Conservation (phyloP, 2,329 filamentous ascomycete species). For the Cladophialophora bantiana region DNA sequence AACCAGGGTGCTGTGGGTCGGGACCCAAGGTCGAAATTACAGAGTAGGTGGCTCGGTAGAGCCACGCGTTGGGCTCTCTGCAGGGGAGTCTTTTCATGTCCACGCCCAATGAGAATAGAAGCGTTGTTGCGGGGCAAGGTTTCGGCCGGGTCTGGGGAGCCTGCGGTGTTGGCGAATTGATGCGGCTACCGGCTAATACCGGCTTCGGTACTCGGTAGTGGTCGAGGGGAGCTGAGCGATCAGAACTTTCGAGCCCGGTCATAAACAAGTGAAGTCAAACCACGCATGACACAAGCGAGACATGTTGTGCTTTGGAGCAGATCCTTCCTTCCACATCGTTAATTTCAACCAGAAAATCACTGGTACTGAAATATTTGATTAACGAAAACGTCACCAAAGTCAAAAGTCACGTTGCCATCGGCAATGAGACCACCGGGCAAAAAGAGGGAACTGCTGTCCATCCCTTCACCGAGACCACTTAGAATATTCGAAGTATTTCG, state of each 20-base stretch:
- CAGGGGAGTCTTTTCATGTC: conserved; percentile 13
- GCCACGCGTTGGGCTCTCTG: conserved; percentile 3
- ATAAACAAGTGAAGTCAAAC: not conserved
- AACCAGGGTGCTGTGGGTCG: conserved; percentile 20
- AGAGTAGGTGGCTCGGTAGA: conserved; percentile 13
- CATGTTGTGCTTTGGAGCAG: conserved; percentile 8
- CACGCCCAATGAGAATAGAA: not conserved
- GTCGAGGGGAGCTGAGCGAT: no score
- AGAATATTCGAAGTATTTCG: conserved; percentile 21
- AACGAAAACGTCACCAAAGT: conserved; percentile 23
- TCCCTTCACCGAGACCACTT: conserved; percentile 19
- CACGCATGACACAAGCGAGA: conserved; percentile 8
- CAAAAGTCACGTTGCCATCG: conserved; percentile 19
- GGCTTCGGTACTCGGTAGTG: not conserved
- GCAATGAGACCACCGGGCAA: conserved; percentile 8
- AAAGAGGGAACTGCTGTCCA: conserved; percentile 22
- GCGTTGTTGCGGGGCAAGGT: not conserved
- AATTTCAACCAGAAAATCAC: conserved; percentile 19
- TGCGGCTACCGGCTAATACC: not conserved
- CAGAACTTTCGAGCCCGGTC: not conserved
- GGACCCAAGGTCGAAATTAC: conserved; percentile 4
- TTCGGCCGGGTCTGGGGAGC: not conserved
- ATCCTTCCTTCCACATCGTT: conserved; percentile 11
- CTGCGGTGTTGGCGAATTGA: not conserved
- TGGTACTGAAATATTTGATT: conserved; percentile 25